Evolutionary conservation across 441 rosid genomes (phyloP).

Genomic region (Populus hybrid): DNA sequence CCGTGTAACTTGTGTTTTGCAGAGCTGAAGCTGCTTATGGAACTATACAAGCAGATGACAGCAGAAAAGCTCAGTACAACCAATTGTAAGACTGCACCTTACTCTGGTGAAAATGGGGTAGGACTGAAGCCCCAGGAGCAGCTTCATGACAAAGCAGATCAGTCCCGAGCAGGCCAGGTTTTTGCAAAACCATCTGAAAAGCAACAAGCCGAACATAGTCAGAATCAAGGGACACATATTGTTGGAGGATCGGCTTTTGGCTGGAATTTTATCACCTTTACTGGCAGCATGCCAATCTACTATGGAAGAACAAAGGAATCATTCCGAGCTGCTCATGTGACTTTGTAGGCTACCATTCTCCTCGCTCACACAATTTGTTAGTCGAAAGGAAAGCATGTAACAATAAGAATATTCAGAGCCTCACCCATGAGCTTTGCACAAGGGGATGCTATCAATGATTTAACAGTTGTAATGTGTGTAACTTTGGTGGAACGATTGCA

Average conservation of each 20-base stretch:
- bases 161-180: conserved; percentile 5
- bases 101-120: conserved; percentile 34
- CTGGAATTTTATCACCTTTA: conserved; percentile 75
- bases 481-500: background rate
- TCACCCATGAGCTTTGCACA: background rate
- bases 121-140: conserved; percentile 25
- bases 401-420: background rate
- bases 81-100: conserved; percentile 27
- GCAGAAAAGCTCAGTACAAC: conserved; percentile 29
- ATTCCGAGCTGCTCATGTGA: conserved; percentile 49
- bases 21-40: conserved; percentile 66
- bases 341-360: conserved; percentile 12
- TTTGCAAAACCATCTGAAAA: conserved; percentile 24
- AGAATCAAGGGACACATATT: conserved; percentile 29
- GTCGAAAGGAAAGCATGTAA: conserved; percentile 6
- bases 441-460: conserved; percentile 23
- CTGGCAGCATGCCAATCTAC: conserved; percentile 47
- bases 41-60: conserved; percentile 50
- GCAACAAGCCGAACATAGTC: conserved; percentile 25
- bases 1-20: conserved; percentile 22
- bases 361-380: conserved; percentile 3
- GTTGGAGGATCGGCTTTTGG: conserved; percentile 87
- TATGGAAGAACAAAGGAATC: conserved; percentile 70
- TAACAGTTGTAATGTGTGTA: conserved; percentile 25
- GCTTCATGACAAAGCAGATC: background rate